Percentiles rank a stretch among this genome's conserved stretches.
These are phyloP conservation scores for Aspergillus novoparasiticus DNA, from an alignment of 2,329 filamentous ascomycete genomes.

Conservation along the genomic window DNA sequence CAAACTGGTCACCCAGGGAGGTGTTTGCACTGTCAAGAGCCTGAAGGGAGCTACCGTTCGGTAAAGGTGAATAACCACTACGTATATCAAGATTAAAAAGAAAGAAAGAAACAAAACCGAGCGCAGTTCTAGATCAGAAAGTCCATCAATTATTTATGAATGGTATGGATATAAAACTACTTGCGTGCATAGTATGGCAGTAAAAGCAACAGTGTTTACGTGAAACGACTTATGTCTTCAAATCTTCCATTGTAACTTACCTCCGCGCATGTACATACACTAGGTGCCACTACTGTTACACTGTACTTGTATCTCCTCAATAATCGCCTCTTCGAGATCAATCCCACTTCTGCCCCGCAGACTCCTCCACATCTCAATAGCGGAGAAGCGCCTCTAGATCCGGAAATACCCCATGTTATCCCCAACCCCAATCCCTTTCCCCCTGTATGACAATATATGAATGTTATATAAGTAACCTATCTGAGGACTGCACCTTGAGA, in stretches of 20 bases:
- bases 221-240: slow-evolving; percentile 8
- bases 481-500: not conserved
- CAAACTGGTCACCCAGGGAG: slow-evolving; percentile 75
- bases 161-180: slow-evolving; percentile 5
- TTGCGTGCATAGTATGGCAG: slow-evolving; percentile 3
- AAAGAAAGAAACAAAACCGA: slow-evolving; percentile 17
- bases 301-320: not conserved
- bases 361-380: not conserved
- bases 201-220: slow-evolving; percentile 12
- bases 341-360: not conserved
- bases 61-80: slow-evolving; percentile 52
- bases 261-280: not conserved
- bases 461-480: not conserved
- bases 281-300: not conserved
- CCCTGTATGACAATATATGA: not conserved
- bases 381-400: not conserved
- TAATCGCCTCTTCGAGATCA: not conserved
- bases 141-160: slow-evolving; percentile 1
- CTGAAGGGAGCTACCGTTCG: slow-evolving; percentile 80
- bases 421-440: not conserved
- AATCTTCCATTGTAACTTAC: not conserved
- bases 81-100: slow-evolving; percentile 9
- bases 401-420: not conserved
- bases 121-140: not conserved
- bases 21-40: slow-evolving; percentile 79